Base-by-base conservation (phyloP, 2,329 filamentous ascomycete species). In the Fusarium sulawesiense region DNA sequence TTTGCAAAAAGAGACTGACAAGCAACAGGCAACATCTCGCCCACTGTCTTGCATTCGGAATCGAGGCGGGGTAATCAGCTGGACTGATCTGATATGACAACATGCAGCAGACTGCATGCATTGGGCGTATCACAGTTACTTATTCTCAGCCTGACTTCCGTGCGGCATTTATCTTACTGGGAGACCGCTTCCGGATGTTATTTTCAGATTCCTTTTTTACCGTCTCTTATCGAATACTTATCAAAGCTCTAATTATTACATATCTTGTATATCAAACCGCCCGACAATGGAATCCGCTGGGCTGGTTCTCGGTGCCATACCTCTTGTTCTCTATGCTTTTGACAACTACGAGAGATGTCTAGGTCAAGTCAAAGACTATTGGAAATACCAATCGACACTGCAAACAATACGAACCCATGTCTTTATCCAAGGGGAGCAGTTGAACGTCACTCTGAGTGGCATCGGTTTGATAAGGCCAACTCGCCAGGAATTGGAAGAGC, bases 261-360 rank as follows among this genome's bases (percentile, higher is more conserved):
- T n/a, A n/a, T 37, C 6, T n/a, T 0, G 18, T 3, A 2, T 2
- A n/a, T 4, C 0, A 37, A 4, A 12, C 18, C 0, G 2, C 11
- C 18, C 10, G 10, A 37, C 18, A n/a, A 37, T 37, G 34, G 34
- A 37, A 3, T 0, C 18, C 9, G 34, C 34, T 37, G 34, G 34
- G 1, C 2, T 37, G 1, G 34, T 37, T 0, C 34, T 37, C 6
- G 34, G 34, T 37, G 34, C 34, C 10, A 6, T 37, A 7, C 10
- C 34, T n/a, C 1, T n/a, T 37, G 10, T 37, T 0, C 34, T 37
- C 18, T 37, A 37, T 12, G 34, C 34, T n/a, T 37, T n/a, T 37
- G 34, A 37, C 10, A 37, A 37, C 18, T 37, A 37, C 6, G 34
- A 37, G 34, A 37, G 34, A 37, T 37, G 34, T 12, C 10, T 37